Base-by-base conservation (phyloP, 768 basidiomycete species). In the Fomitopsis pulvina region DNA sequence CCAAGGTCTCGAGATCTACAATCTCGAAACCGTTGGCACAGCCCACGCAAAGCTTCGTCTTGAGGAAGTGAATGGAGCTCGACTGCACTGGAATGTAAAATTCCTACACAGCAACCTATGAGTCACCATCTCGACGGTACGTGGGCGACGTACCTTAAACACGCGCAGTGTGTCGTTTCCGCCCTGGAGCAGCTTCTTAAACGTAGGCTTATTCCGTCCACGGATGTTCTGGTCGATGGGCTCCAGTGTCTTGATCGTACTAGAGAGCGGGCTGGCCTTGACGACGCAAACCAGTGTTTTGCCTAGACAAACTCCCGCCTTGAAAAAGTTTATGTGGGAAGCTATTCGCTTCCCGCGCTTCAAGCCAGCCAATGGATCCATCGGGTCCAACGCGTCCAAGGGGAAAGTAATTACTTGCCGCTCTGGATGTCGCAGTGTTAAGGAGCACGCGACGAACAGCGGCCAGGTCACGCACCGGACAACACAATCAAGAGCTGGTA, bases 11-110 rank as follows among this genome's bases (percentile, higher is more conserved):
- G 32, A 98, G 78, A 66, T 99, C 96, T 55, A 99, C 92, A 56
- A 99, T 97, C 70, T 98, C 96, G 65, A 99, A 98, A 16, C 96
- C 96, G 60, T 91, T 87, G 9, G 94, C 90, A 63, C 93, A 95
- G 1, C 95, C 96, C 12, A 99, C 91, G 65, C 96, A 99, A 57
- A 99, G 79, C 70, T 87, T 89, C 41, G 95, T 96, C 74, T 95
- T 96, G 57, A 99, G 76, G 71, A 95, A 97, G 68, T 96, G 95
- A 21, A 98, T 87, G 11, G 94, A 97, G 50, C 83, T 91, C 45
- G 92, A 95, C 65, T 98, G 93, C 11, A 96, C 91, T 0, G 96
- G 95, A 52, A 99, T 97, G 63, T 98, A 99, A 70, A 99, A 98
- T 66, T 98, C 95, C 92, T 96, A 61, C 2, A 56, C 43, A 32